These are phyloP conservation scores for Fusarium paranaense DNA, from an alignment of 2,329 filamentous ascomycete species.

Conservation along the genomic window DNA sequence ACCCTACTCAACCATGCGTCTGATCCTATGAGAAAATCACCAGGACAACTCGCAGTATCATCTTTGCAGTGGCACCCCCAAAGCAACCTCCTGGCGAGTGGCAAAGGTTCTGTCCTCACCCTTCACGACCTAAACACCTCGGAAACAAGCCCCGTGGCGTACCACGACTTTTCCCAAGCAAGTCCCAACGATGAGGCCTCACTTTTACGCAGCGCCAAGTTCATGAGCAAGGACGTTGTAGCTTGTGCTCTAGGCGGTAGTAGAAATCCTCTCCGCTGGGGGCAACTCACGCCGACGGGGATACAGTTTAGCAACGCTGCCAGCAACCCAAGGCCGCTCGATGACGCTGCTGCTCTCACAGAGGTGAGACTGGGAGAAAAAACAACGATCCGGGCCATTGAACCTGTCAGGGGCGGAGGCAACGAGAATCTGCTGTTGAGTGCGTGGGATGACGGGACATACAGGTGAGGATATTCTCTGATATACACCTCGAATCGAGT, in stretches of 20 bases:
- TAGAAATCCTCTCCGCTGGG: slow-evolving; percentile 57
- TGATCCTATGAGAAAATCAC: slow-evolving; percentile 41
- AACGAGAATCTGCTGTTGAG: slow-evolving; percentile 59
- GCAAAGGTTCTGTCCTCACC: slow-evolving; percentile 46
- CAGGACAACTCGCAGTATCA: slow-evolving; percentile 47
- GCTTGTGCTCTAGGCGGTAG: slow-evolving; percentile 59
- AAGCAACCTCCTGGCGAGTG: slow-evolving; percentile 46
- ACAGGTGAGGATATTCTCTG: slow-evolving; percentile 46
- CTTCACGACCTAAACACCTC: slow-evolving; percentile 44
- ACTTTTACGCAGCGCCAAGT: slow-evolving; percentile 54
- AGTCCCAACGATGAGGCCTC: slow-evolving; percentile 36
- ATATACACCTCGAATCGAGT: not conserved
- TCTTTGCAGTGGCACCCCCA: slow-evolving; percentile 50
- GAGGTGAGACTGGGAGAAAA: slow-evolving; percentile 49
- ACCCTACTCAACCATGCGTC: slow-evolving; percentile 11
- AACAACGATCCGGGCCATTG: slow-evolving; percentile 59
- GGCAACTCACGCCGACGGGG: slow-evolving; percentile 60
- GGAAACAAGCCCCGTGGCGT: slow-evolving; percentile 33
- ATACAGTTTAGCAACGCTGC: slow-evolving; percentile 52
- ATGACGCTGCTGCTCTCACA: slow-evolving; percentile 23
- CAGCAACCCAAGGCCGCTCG: slow-evolving; percentile 43
- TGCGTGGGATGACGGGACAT: slow-evolving; percentile 66
- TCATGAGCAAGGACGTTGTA: slow-evolving; percentile 58
- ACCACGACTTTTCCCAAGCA: slow-evolving; percentile 42
- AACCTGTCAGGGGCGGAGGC: slow-evolving; percentile 54